Conservation (phyloP, 2,329 filamentous ascomycete genomes). For the Colletotrichum brevisporum region DNA sequence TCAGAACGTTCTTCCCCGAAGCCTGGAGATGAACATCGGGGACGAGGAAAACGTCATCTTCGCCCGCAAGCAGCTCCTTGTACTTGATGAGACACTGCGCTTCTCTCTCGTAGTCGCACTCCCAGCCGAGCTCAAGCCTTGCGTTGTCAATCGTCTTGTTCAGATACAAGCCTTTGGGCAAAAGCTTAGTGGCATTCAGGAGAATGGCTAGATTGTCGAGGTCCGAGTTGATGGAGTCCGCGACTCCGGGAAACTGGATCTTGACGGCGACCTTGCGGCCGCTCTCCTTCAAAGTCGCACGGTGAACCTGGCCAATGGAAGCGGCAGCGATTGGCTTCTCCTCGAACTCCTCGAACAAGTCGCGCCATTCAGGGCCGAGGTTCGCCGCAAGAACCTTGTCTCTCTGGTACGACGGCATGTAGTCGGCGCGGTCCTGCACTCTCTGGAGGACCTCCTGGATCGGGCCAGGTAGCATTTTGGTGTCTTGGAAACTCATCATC, state of each 20-base stretch:
- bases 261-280: constrained; percentile 90
- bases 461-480: constrained; percentile 90
- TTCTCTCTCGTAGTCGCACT: constrained; percentile 95
- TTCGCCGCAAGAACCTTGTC: constrained; percentile 86
- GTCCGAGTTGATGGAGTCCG: constrained; percentile 96
- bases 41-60: constrained; percentile 81
- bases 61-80: constrained; percentile 80
- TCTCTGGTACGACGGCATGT: constrained; percentile 96
- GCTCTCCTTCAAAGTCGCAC: constrained; percentile 82
- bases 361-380: constrained; percentile 86
- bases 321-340: constrained; percentile 95
- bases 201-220: constrained; percentile 93
- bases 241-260: constrained; percentile 96
- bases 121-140: constrained; percentile 91
- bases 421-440: constrained; percentile 96
- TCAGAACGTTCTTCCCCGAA: constrained; percentile 88
- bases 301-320: constrained; percentile 97
- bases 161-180: constrained; percentile 93
- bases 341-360: constrained; percentile 86
- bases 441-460: constrained; percentile 93
- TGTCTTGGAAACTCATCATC: constrained; percentile 98
- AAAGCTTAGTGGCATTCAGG: constrained; percentile 88
- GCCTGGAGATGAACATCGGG: constrained; percentile 84
- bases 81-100: constrained; percentile 85
- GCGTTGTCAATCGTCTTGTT: constrained; percentile 99